Evolutionary conservation across 129 eudicot species (phyloP).

Genomic region (Gnaphalium uliginosum): DNA sequence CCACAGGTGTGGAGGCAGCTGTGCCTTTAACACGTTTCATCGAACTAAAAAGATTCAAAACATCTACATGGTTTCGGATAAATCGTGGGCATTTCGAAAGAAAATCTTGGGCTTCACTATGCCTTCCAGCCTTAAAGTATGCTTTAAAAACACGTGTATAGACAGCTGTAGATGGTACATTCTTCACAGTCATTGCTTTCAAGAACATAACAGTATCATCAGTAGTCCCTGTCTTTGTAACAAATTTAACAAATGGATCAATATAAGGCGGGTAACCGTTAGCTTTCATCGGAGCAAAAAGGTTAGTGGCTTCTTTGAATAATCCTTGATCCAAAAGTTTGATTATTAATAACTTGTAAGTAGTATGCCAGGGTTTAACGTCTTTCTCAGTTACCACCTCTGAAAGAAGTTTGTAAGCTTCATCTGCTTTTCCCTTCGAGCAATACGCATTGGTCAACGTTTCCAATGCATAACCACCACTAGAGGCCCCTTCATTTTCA

Average conservation of each 20-base stretch:
- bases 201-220: constrained; percentile 64
- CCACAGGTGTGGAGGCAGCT: constrained; percentile 36
- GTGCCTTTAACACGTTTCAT: constrained; percentile 37
- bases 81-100: constrained; percentile 69
- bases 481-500: constrained; percentile 37
- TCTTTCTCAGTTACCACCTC: constrained; percentile 40
- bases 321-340: constrained; percentile 58
- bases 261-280: constrained; percentile 74
- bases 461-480: constrained; percentile 56
- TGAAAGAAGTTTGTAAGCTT: constrained; percentile 49
- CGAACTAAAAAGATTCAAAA: constrained; percentile 58
- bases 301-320: constrained; percentile 54
- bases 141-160: constrained; percentile 64
- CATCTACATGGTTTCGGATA: constrained; percentile 70
- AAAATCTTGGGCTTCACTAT: constrained; percentile 62
- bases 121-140: constrained; percentile 66
- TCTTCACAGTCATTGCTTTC: constrained; percentile 58
- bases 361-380: constrained; percentile 54
- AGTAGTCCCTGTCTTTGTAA: constrained; percentile 52
- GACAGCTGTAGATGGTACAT: constrained; percentile 52
- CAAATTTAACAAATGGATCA: constrained; percentile 62
- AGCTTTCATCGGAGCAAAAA: constrained; percentile 66
- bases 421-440: constrained; percentile 44
- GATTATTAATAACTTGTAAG: constrained; percentile 54
- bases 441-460: constrained; percentile 56